These are phyloP conservation scores for Arabidopsis hybrid DNA, from an alignment of 441 rosid species.

Conservation along the genomic window DNA sequence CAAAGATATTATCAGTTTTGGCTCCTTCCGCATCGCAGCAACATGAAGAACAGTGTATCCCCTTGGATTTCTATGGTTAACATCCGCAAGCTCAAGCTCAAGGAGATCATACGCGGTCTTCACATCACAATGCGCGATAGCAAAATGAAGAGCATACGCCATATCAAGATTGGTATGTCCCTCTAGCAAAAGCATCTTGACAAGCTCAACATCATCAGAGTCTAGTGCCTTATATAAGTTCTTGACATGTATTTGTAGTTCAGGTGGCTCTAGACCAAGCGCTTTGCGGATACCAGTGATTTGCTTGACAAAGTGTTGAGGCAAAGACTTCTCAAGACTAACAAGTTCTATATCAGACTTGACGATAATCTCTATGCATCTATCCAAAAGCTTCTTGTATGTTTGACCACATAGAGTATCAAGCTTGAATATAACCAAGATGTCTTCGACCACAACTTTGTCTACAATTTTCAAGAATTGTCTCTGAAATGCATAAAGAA, in stretches of 20 bases:
- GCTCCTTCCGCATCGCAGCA: conserved; percentile 88
- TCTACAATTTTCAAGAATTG: conserved; percentile 67
- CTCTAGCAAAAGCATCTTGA: conserved; percentile 76
- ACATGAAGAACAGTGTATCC: conserved; percentile 85
- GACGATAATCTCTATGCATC: conserved; percentile 58
- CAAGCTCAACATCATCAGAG: conserved; percentile 90
- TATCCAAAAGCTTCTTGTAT: conserved; percentile 57
- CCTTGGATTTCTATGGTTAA: conserved; percentile 61
- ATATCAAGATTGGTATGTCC: conserved; percentile 70
- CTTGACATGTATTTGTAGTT: conserved; percentile 59
- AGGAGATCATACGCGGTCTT: conserved; percentile 78
- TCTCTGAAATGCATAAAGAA: conserved; percentile 53
- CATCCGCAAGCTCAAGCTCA: conserved; percentile 80
- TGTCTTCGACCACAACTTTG: conserved; percentile 63
- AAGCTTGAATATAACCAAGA: conserved; percentile 61
- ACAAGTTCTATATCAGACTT: conserved; percentile 67
- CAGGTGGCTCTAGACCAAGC: conserved; percentile 48
- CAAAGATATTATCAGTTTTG: conserved; percentile 73
- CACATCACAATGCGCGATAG: conserved; percentile 83
- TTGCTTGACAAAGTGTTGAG: conserved; percentile 56
- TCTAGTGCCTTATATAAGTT: conserved; percentile 83
- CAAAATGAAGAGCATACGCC: conserved; percentile 83
- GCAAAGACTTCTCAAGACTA: conserved; percentile 71
- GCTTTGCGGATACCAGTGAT: conserved; percentile 52
- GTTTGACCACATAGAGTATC: conserved; percentile 58